These are phyloP conservation scores for Solanum medicagineum DNA, from an alignment of 257 asterid genomes.

Conservation along the genomic window DNA sequence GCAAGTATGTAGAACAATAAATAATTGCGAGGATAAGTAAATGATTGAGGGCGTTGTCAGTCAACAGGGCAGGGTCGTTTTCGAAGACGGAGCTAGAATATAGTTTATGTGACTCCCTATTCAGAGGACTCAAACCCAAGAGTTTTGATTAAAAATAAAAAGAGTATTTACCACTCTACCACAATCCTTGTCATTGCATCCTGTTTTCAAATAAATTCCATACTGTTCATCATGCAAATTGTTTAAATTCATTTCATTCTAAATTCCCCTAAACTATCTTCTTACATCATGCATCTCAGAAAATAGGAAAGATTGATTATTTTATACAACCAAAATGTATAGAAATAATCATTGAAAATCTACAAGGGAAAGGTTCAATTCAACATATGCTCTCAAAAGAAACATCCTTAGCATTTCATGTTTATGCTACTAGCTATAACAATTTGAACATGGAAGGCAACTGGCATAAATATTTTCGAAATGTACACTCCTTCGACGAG, in stretches of 20 bases:
- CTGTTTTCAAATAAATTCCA: background rate
- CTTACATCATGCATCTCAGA: background rate
- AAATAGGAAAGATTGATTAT: background rate
- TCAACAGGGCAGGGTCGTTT: too few species aligned
- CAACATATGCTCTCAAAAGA: background rate
- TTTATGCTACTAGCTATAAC: background rate
- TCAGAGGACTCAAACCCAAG: too few species aligned
- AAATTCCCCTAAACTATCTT: background rate
- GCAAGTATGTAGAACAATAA: too few species aligned
- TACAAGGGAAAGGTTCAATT: background rate
- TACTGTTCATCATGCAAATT: background rate
- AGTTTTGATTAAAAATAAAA: too few species aligned
- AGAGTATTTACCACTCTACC: too few species aligned
- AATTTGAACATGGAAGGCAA: background rate
- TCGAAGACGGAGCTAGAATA: too few species aligned
- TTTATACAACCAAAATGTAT: background rate
- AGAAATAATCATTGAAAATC: background rate
- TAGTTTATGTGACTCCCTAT: too few species aligned
- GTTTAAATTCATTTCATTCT: background rate
- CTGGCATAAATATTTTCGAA: background rate
- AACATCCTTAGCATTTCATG: background rate
- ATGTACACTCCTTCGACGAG: background rate
- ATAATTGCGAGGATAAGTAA: too few species aligned
- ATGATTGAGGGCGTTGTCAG: too few species aligned
- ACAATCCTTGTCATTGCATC: background rate